Base-by-base conservation (phyloP, 352 stramenopile species). In the Phytophthora litchii region DNA sequence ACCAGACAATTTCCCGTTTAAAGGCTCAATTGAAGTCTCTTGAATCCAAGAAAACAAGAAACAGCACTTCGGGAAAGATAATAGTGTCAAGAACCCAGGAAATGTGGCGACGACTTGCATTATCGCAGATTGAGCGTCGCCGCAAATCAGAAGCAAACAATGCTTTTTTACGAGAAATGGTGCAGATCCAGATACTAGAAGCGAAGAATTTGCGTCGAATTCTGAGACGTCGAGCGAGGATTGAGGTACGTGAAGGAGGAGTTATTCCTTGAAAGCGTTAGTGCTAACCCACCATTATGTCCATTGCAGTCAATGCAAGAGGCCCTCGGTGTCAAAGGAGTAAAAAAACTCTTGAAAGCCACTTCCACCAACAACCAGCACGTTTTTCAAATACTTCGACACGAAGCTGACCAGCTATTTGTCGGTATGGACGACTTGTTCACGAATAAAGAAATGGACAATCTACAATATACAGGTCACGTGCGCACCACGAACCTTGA, bases 401-500 rank as follows among this genome's bases (percentile, higher is more conserved):
- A 42, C 27, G 44, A 54, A 41, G 31, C 47, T 16, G 48, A 60
- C 37, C 40, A 60, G 16, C 16, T 60, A 0, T 59, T 60, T 23
- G 23, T 60, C 1, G 12, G 34, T 14, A 42, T 56, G 8, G 45
- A 71, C 45, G 49, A 58, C 9, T 19, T 58, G 5, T 67, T 65
- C 29, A 1, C 8, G 1, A 25, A 16, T 5, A 62, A 47, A 9
- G 35, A 45, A 0, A 55, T 67, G 49, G 25, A 54, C 13, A 19
- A 12, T 11, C 8, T 67, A 13, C 27, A 23, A 8, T 59, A 16
- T 25, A 43, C 48, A 12, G 56, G 45, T 5, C 23, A 46, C 2
- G 43, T 34, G 11, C 54, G 49, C 1, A 12, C 51, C 1, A 48
- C 27, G 0, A 46, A 54, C 9, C 20, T 54, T 5, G 44, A 58